Percentiles rank a stretch among this genome's conserved stretches.
Evolutionary conservation across 179 eudicot species (phyloP).

Genomic region (Dionaea muscipula): DNA sequence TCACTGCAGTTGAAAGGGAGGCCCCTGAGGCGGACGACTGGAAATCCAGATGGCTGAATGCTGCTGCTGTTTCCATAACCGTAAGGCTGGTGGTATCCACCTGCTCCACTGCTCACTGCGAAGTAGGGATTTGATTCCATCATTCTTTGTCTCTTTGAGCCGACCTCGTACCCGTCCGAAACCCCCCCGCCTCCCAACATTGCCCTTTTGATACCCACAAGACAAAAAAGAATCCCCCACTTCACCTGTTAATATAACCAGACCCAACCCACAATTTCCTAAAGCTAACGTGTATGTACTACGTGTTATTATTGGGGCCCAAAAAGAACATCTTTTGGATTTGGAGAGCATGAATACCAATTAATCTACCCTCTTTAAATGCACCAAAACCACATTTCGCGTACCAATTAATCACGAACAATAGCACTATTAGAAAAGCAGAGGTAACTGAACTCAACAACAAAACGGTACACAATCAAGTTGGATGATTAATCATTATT

Average conservation of each 20-base stretch:
- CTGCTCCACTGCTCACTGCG: constrained; percentile 67
- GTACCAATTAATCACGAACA: background rate
- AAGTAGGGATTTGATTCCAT: constrained; percentile 93
- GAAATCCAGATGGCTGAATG: constrained; percentile 47
- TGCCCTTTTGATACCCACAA: constrained; percentile 73
- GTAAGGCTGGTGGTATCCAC: constrained; percentile 30
- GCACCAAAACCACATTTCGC: background rate
- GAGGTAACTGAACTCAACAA: background rate
- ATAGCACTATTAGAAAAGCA: background rate
- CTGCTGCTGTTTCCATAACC: constrained; percentile 38
- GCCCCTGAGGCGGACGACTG: constrained; percentile 76
- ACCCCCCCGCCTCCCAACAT: constrained; percentile 98
- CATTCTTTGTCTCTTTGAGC: constrained; percentile 98
- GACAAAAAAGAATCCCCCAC: constrained; percentile 68
- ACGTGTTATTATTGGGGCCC: constrained; percentile 17
- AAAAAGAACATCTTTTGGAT: background rate
- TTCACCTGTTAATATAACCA: constrained; percentile 89
- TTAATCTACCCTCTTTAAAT: background rate
- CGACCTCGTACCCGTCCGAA: constrained; percentile 92
- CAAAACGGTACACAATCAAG: background rate
- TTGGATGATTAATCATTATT: too few species aligned
- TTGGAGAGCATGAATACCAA: background rate
- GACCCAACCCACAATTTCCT: constrained; percentile 59
- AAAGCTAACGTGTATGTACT: too few species aligned
- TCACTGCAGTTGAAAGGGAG: constrained; percentile 81